Evolutionary conservation across 768 basidiomycete species (phyloP), one percentile per base, ranked within the genome.

Genomic region (Tephrocybe sp.): DNA sequence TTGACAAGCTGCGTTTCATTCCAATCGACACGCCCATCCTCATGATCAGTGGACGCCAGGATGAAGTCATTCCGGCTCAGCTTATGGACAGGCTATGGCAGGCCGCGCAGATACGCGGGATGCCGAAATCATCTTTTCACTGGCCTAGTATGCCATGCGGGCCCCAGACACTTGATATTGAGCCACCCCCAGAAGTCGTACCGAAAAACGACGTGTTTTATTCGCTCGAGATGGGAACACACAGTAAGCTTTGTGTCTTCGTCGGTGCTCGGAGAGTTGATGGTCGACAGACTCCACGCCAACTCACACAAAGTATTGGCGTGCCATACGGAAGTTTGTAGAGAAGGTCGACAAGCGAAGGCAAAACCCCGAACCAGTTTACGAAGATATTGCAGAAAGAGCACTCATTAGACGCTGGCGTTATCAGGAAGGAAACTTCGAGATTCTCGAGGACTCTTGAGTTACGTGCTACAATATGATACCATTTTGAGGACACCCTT

Each of bases 61-160:
- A 92, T 59, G 76, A 80, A 52, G 74, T 90, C 1, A 80, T 92
- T 2, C 85, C 84, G 10, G 69, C 72, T 3, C 65, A 68, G 43
- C 84, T 89, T 54, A 90, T 90, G 86, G 68, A 68, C 37, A 77
- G 72, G 17, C 68, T 84, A 3, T 85, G 83, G 79, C 72, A 77
- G 55, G 68, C 81, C 50, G 67, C 80, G 14, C 63, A 67, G 32
- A 65, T 65, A 4, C 69, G 75, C 38, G 77, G 77, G 11, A 36
- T 54, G 20, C 20, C 57, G 57, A 44, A 47, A 1, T 25, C 45
- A 0, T 25, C 24, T 82, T 81, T 0, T 78, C 81, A 11, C 72
- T 42, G 51, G 45, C 14, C 24, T 1, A 10, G 11, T 2, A 92
- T 42, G 84, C 14, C 11, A 5, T 91, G 62, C 64, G 12, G 68